These are phyloP conservation scores for Cyberlindnera samutprakarnensis DNA, from an alignment of 805 yeast species.

Conservation along the genomic window DNA sequence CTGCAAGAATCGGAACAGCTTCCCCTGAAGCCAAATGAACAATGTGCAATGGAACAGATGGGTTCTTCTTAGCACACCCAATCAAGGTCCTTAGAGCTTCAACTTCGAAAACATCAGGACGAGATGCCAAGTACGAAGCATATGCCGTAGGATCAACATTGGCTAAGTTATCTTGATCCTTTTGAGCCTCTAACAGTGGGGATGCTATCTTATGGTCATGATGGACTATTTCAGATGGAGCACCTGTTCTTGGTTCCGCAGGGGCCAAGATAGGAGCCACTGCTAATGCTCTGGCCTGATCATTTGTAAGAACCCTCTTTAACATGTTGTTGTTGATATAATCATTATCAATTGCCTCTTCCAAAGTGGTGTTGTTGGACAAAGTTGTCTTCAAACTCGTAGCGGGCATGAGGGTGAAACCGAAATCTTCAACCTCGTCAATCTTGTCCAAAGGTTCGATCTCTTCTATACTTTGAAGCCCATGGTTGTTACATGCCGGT, in stretches of 20 bases:
- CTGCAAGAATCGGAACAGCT: slow-evolving; percentile 64
- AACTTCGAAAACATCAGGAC: slow-evolving; percentile 86
- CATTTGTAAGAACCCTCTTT: slow-evolving; percentile 30
- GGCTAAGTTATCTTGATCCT: slow-evolving; percentile 31
- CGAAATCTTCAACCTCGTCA: slow-evolving; percentile 19
- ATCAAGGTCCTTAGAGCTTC: slow-evolving; percentile 75
- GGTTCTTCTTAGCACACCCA: slow-evolving; percentile 46
- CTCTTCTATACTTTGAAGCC: slow-evolving; percentile 14
- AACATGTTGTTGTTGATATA: slow-evolving; percentile 4
- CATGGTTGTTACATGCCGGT: slow-evolving; percentile 29
- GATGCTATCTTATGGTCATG: slow-evolving; percentile 23
- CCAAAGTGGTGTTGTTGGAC: slow-evolving; percentile 4
- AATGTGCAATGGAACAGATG: slow-evolving; percentile 69
- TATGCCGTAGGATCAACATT: slow-evolving; percentile 22
- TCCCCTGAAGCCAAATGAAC: slow-evolving; percentile 86
- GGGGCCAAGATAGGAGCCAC: slow-evolving; percentile 49
- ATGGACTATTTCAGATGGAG: slow-evolving; percentile 26
- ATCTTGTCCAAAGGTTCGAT: slow-evolving; percentile 14
- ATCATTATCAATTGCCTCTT: slow-evolving; percentile 3
- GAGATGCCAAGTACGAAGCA: slow-evolving; percentile 40
- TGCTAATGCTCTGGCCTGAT: slow-evolving; percentile 47
- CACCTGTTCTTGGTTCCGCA: slow-evolving; percentile 51
- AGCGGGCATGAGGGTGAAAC: slow-evolving; percentile 4
- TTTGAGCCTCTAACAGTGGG: slow-evolving; percentile 38
- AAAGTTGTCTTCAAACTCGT: slow-evolving; percentile 4